A percentile compares a stretch with the other conserved stretches of the same genome.
Evolutionary conservation across 177 flowering plant species (phyloP).

Genomic region (Tripterygium wilfordii): DNA sequence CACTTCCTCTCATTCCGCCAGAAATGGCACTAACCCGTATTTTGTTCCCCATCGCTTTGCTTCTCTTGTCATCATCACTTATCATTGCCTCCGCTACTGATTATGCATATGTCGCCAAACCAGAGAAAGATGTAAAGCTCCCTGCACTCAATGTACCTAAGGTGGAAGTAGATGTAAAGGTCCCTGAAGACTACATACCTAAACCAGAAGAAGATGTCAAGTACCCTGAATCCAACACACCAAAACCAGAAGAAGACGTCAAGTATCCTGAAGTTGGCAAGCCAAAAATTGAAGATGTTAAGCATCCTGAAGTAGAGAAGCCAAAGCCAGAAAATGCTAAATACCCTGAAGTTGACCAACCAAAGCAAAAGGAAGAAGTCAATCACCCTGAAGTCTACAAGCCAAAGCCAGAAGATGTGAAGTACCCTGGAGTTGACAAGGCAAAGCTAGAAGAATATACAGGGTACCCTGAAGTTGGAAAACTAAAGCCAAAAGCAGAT

Average conservation of each 20-base stretch:
- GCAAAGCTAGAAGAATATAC: background rate
- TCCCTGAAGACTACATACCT: background rate
- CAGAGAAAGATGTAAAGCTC: background rate
- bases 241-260: slow-evolving; percentile 2
- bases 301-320: background rate
- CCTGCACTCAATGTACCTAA: background rate
- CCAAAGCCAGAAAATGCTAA: background rate
- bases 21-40: slow-evolving; percentile 11
- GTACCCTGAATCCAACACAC: background rate
- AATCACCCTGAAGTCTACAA: too few species aligned
- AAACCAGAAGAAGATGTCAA: background rate
- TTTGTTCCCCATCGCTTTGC: slow-evolving; percentile 11
- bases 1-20: too few species aligned
- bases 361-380: too few species aligned
- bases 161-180: background rate
- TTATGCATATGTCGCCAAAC: slow-evolving; percentile 10
- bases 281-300: background rate
- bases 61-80: slow-evolving; percentile 13
- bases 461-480: too few species aligned
- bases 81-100: slow-evolving; percentile 14
- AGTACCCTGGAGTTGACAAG: background rate
- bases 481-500: too few species aligned
- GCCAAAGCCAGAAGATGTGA: too few species aligned
- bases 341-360: background rate
- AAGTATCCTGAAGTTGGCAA: background rate